These are phyloP conservation scores for Beauveria rudraprayagi DNA, from an alignment of 2,329 filamentous ascomycete species.

Conservation along the genomic window DNA sequence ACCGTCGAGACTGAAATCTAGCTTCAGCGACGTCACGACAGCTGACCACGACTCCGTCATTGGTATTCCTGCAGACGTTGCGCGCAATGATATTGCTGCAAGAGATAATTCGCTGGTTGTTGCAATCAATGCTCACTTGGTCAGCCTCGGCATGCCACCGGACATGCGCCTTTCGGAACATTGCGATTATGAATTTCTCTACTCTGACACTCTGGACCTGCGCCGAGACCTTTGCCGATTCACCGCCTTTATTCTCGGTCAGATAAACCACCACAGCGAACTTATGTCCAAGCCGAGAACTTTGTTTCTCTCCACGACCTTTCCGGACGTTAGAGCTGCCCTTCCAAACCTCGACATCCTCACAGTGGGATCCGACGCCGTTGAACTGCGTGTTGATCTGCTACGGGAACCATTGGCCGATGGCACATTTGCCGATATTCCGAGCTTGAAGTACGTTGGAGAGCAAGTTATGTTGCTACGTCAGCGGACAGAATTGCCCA, in stretches of 20 bases:
- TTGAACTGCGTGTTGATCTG: constrained; percentile 78
- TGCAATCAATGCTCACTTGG: constrained; percentile 68
- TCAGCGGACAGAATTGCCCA: constrained; percentile 78
- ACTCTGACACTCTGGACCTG: constrained; percentile 63
- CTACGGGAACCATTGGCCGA: constrained; percentile 62
- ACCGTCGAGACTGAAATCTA: constrained; percentile 51
- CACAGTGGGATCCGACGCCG: constrained; percentile 77
- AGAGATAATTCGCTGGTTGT: constrained; percentile 54
- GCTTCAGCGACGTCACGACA: constrained; percentile 44
- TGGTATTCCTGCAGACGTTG: constrained; percentile 51
- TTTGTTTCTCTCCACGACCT: constrained; percentile 81
- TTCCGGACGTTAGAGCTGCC: constrained; percentile 75
- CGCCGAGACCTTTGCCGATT: constrained; percentile 72
- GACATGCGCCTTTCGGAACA: constrained; percentile 54
- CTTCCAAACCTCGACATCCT: constrained; percentile 80
- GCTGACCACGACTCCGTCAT: constrained; percentile 58
- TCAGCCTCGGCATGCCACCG: constrained; percentile 62
- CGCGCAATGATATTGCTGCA: constrained; percentile 49
- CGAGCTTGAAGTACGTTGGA: constrained; percentile 76
- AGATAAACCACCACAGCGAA: constrained; percentile 69
- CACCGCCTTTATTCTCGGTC: constrained; percentile 69
- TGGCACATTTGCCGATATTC: constrained; percentile 55
- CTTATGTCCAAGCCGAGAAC: constrained; percentile 71
- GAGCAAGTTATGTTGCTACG: constrained; percentile 79
- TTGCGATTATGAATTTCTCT: constrained; percentile 83